phyloP scores from a whole-genome alignment of 2,329 filamentous ascomycete species.

The Stemphylium lycopersici region DNA sequence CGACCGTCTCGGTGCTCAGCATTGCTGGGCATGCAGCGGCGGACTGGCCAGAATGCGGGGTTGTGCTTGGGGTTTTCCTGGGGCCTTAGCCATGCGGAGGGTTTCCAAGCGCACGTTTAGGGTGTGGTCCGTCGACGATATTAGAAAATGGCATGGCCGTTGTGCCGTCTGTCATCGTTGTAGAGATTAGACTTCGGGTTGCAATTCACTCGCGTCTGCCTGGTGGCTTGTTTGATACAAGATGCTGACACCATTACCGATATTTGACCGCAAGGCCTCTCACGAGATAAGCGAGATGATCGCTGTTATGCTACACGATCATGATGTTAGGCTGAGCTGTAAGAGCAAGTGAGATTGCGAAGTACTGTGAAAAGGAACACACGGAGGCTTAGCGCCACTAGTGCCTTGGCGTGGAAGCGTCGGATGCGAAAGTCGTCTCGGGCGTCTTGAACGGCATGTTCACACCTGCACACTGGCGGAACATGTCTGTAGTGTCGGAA shows the following conservation, averaged over 20 bases:
- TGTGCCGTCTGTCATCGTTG: background rate
- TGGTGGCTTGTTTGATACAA: too few species aligned
- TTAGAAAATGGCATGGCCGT: background rate
- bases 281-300: background rate
- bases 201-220: background rate
- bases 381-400: constrained; percentile 1
- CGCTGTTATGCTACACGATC: background rate
- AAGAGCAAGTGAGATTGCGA: background rate
- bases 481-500: background rate
- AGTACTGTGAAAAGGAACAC: background rate
- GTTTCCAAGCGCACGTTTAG: background rate
- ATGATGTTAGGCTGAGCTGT: background rate
- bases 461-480: background rate
- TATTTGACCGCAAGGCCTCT: background rate
- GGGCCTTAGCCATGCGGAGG: constrained; percentile 2
- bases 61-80: constrained; percentile 13
- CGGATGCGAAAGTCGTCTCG: background rate
- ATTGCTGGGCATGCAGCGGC: constrained; percentile 3
- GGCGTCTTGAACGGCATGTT: background rate
- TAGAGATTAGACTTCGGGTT: background rate
- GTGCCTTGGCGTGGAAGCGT: constrained; percentile 8
- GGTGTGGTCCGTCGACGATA: background rate
- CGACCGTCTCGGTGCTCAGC: constrained; percentile 2
- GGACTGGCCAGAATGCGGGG: constrained; percentile 25
- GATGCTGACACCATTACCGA: background rate